These are phyloP conservation scores for Raphidocelis subcapitata DNA, from an alignment of 139 green algal genomes.

Conservation along the genomic window DNA sequence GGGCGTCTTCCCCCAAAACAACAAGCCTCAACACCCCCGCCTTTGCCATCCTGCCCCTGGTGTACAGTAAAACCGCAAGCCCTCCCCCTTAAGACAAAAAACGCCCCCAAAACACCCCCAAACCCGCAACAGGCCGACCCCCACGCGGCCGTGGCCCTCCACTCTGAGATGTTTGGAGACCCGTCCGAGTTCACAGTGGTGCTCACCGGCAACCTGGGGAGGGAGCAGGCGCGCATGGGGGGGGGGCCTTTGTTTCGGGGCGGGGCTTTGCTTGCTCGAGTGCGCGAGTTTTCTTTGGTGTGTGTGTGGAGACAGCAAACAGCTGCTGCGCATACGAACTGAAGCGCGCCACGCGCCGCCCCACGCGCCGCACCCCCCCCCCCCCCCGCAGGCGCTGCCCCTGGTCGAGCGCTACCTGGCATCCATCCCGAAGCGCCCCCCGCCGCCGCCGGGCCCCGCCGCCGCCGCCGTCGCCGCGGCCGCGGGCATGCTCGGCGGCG, in stretches of 20 bases:
- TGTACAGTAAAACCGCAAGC: too few species aligned
- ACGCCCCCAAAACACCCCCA: too few species aligned
- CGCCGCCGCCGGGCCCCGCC: background rate
- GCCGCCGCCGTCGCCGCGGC: background rate
- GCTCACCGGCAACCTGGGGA: conserved; percentile 46
- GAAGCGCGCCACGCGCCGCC: background rate
- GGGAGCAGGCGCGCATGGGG: background rate
- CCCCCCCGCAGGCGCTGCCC: background rate
- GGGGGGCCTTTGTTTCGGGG: background rate
- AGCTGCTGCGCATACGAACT: background rate
- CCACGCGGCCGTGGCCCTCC: conserved; percentile 49
- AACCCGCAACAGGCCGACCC: conserved; percentile 58
- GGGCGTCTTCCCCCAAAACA: too few species aligned
- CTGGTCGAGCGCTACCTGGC: conserved; percentile 55
- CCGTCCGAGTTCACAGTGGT: conserved; percentile 77
- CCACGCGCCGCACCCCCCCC: background rate
- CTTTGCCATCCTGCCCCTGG: too few species aligned
- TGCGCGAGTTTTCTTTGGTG: too few species aligned
- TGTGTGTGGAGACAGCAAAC: too few species aligned
- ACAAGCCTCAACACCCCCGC: too few species aligned
- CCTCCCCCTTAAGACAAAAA: too few species aligned
- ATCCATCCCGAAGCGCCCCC: conserved; percentile 39
- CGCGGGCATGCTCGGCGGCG: background rate
- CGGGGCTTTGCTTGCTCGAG: too few species aligned
- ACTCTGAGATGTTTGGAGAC: conserved; percentile 64